phyloP scores from a whole-genome alignment of 164 flowering plant genomes.

The Aristolochia fimbriata region DNA sequence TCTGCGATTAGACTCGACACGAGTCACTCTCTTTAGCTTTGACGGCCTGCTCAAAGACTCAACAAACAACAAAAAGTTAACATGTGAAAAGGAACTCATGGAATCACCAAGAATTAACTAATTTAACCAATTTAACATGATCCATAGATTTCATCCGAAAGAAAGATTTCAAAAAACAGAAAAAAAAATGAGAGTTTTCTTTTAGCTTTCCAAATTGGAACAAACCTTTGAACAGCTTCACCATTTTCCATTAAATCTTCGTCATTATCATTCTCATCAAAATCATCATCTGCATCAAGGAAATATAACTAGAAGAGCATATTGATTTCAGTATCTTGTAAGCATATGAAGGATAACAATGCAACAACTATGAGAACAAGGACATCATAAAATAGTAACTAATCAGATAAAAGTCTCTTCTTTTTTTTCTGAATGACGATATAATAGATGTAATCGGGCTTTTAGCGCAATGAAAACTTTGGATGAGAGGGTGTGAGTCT shows the following conservation, averaged over 20 bases:
- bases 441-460: neutral
- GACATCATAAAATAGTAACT: slow-evolving; percentile 1
- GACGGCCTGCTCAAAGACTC: slow-evolving; percentile 28
- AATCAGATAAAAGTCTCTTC: neutral
- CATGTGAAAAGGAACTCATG: neutral
- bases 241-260: slow-evolving; percentile 26
- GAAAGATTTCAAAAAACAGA: neutral
- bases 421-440: neutral
- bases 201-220: neutral
- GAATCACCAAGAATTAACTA: neutral
- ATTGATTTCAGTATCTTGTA: neutral
- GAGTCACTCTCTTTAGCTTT: slow-evolving; percentile 55
- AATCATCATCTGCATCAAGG: slow-evolving; percentile 51
- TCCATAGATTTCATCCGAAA: neutral
- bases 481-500: no score
- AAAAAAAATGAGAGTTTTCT: neutral
- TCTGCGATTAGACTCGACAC: slow-evolving; percentile 67
- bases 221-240: slow-evolving; percentile 44
- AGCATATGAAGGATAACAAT: neutral
- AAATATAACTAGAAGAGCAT: slow-evolving; percentile 43
- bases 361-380: neutral
- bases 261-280: slow-evolving; percentile 37
- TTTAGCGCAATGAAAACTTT: neutral
- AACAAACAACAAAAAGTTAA: neutral
- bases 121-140: neutral